Conservation (phyloP, 1,284 basidiomycete species). For the Puccinia novopanici region DNA sequence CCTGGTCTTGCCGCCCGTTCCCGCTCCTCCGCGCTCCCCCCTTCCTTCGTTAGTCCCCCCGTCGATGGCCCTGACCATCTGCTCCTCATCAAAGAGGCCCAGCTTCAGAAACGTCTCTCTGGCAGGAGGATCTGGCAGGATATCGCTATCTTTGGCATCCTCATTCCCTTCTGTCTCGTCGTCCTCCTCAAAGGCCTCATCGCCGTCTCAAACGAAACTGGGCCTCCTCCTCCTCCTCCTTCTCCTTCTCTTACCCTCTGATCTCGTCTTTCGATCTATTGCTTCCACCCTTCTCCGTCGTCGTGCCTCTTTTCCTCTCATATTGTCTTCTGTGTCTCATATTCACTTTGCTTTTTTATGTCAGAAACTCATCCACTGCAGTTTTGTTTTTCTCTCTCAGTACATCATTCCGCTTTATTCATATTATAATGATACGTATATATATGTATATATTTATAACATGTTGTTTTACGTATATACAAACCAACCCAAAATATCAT, state of each 20-base stretch:
- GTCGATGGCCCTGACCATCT: background rate
- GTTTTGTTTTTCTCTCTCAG: too few relatives aligned
- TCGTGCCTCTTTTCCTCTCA: background rate
- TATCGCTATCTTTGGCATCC: conserved; percentile 41
- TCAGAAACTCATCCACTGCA: too few relatives aligned
- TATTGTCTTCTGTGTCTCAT: background rate
- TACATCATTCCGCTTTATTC: too few relatives aligned
- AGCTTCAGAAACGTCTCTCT: conserved; percentile 39
- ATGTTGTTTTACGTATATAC: too few relatives aligned
- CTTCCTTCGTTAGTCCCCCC: background rate
- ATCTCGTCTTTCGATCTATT: too few relatives aligned
- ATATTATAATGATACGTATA: too few relatives aligned
- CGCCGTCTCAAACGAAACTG: conserved; percentile 28
- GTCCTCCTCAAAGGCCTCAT: conserved; percentile 48
- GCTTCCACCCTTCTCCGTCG: background rate
- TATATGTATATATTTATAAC: too few relatives aligned
- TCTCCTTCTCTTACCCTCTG: too few relatives aligned
- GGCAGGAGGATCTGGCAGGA: conserved; percentile 50
- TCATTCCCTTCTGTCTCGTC: conserved; percentile 49
- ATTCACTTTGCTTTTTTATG: background rate
- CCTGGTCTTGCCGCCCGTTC: background rate
- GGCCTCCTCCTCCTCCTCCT: background rate
- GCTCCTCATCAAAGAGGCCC: conserved; percentile 23
- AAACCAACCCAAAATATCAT: too few relatives aligned
- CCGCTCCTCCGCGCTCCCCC: background rate